Base-by-base conservation (phyloP, 306 rosid species). In the Oemleria cerasiformis region DNA sequence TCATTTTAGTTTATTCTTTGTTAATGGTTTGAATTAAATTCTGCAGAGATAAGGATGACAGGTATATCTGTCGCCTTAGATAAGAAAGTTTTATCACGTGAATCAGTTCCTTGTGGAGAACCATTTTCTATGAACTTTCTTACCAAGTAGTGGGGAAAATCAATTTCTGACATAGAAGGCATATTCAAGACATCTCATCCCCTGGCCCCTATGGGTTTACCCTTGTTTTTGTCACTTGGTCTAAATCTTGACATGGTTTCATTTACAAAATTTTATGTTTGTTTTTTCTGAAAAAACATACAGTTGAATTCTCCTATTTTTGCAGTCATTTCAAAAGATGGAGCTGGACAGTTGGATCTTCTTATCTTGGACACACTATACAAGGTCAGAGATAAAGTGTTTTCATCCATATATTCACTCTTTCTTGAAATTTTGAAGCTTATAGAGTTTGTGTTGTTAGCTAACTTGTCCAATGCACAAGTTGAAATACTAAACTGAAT, bases 261-360 rank as follows among this genome's bases (percentile, higher is more conserved):
- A 65, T 73, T 16, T 20, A 30, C 2, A 9, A 15, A 64, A 25
- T 23, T 13, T 19, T 45, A 7, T 55, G 36, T 5, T 15, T 23
- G 42, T 58, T 34, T 58, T 38, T 30, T 58, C 25, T 1, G 10
- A 14, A 30, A 57, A 58, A 58, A 36, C 20, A 1, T 25, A 13
- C 40, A 2, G 3, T 14, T 6, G 43, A 63, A 17, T 4, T 45
- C 59, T 12, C 54, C 63, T 64, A 68, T 45, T 59, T 74, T 83
- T 77, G 25, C 86, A 94, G 99, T 85, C 41, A 91, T 94, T 77
- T 91, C 97, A 1, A 87, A 82, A 87, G 81, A 80, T 76, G 99
- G 99, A 38, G 97, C 86, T 74, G 97, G 99, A 60, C 99, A 86
- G 82, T 69, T 94, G 91, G 99, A 94, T 89, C 90, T 94, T 85